Evolutionary conservation across 345 rosid genomes (phyloP), one percentile per base, ranked within the genome.

Genomic region (Pseudoturritis turrita): DNA sequence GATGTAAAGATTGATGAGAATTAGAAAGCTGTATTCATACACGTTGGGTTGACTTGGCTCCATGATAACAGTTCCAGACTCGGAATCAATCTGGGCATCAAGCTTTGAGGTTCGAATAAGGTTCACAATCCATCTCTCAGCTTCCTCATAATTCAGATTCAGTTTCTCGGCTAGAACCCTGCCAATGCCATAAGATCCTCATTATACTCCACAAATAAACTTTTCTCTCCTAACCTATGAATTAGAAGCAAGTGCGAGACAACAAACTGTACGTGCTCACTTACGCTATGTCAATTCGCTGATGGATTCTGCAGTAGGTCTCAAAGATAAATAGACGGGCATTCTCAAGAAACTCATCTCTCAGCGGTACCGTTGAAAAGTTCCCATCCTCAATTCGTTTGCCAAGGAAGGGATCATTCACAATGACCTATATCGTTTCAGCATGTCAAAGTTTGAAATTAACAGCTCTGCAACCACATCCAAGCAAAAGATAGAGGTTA

Each of bases 401-500:
- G 45, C 98, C 98, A 19, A 96, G 98, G 87, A 96, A 92, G 52
- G 98, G 97, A 75, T 96, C 99, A 78, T 96, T 96, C 70, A 92
- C 61, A 72, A 92, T 92, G 65, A 86, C 96, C 99, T 92, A 56
- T 62, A 76, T 29, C 10, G 15, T 37, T 12, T 26, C 31, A 49
- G 33, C 14, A 62, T 0, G 45, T 77, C 23, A 82, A 59, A 12
- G 36, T 36, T 11, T 31, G 41, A 53, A n/a, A 28, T 46, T 3
- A 29, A 44, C 2, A 4, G 5, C 4, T 15, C 51, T 7, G 7
- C 13, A 45, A 25, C 26, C 26, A 29, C 33, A 29, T 29, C 5
- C 33, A 29, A 29, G 33, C 8, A 29, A 29, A 29, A 6, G 4
- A 25, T 25, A 25, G 26, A 25, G 26, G 26, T 25, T 25, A 25